Conservation (phyloP, 495 filamentous ascomycete genomes). For the Astrocystis sublimbata region DNA sequence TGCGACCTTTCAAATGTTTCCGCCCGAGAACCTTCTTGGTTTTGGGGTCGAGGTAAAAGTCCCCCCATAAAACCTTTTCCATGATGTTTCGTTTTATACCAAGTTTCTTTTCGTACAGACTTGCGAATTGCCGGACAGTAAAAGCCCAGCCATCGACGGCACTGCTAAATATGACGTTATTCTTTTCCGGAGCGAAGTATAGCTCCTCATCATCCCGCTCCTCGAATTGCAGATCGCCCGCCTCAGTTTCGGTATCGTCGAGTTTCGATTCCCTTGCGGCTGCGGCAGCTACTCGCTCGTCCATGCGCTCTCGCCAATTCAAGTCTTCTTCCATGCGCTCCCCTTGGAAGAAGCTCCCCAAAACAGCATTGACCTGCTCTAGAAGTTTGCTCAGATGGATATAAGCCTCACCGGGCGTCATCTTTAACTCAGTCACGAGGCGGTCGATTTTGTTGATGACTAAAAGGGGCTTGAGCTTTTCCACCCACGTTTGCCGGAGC, state of each 20-base stretch:
- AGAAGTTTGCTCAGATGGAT: constrained; percentile 85
- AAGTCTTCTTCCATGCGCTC: constrained; percentile 99
- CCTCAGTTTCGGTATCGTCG: constrained; percentile 51
- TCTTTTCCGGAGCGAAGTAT: constrained; percentile 97
- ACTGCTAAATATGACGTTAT: constrained; percentile 98
- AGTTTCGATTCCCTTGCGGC: constrained; percentile 50
- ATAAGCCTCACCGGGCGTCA: constrained; percentile 88
- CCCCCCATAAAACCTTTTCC: constrained; percentile 96
- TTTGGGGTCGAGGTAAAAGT: constrained; percentile 95
- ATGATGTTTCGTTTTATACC: constrained; percentile 89
- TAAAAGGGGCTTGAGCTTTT: constrained; percentile 90
- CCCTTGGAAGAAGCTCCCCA: constrained; percentile 96
- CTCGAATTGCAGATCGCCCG: constrained; percentile 69
- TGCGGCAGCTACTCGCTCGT: constrained; percentile 71
- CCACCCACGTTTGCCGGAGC: constrained; percentile 90
- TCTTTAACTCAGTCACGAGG: constrained; percentile 86
- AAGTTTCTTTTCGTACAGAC: constrained; percentile 93
- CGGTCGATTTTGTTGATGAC: constrained; percentile 99
- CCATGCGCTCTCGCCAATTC: constrained; percentile 91
- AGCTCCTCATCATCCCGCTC: constrained; percentile 96
- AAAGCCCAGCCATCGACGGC: constrained; percentile 99
- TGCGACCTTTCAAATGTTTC: constrained; percentile 90
- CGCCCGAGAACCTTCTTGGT: constrained; percentile 87
- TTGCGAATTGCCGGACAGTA: constrained; percentile 90
- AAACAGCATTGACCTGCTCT: constrained; percentile 95